Percentiles rank a stretch among this genome's conserved stretches.
phyloP scores from a whole-genome alignment of 371 early-diverging fungal genomes.

The Lichtheimia ramosa region DNA sequence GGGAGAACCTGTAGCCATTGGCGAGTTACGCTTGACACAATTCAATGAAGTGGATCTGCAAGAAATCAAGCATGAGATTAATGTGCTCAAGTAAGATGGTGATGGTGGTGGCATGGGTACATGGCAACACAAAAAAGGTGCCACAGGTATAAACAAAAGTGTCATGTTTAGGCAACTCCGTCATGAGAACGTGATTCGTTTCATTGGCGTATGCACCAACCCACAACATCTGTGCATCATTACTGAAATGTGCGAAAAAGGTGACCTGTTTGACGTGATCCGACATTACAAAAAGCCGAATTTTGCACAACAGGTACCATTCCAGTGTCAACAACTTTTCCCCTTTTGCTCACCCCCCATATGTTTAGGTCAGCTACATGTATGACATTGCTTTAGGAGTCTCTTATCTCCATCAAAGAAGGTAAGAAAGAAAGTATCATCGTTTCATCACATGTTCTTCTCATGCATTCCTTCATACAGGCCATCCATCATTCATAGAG shows the following conservation, averaged over 20 bases:
- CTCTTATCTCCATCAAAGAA: constrained; percentile 63
- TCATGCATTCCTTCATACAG: constrained; percentile 11
- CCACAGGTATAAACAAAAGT: neutral
- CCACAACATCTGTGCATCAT: constrained; percentile 71
- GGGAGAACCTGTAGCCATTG: constrained; percentile 67
- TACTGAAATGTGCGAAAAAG: constrained; percentile 75
- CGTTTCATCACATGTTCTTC: neutral
- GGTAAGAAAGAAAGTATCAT: constrained; percentile 17
- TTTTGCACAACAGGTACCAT: constrained; percentile 54
- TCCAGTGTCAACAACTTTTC: constrained; percentile 12
- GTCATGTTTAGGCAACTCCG: constrained; percentile 59
- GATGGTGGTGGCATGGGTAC: neutral
- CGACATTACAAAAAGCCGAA: constrained; percentile 61
- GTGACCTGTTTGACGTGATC: constrained; percentile 78
- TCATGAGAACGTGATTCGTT: constrained; percentile 76
- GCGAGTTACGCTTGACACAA: constrained; percentile 64
- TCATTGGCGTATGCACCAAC: constrained; percentile 74
- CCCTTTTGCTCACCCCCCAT: neutral
- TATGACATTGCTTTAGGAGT: constrained; percentile 82
- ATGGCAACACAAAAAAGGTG: neutral
- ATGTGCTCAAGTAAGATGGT: constrained; percentile 74
- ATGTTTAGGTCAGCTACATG: constrained; percentile 67
- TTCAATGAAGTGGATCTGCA: constrained; percentile 70
- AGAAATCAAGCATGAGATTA: constrained; percentile 77
- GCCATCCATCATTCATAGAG: constrained; percentile 49